Conservation (phyloP, 1,284 basidiomycete genomes). For the Agaricales sp. region DNA sequence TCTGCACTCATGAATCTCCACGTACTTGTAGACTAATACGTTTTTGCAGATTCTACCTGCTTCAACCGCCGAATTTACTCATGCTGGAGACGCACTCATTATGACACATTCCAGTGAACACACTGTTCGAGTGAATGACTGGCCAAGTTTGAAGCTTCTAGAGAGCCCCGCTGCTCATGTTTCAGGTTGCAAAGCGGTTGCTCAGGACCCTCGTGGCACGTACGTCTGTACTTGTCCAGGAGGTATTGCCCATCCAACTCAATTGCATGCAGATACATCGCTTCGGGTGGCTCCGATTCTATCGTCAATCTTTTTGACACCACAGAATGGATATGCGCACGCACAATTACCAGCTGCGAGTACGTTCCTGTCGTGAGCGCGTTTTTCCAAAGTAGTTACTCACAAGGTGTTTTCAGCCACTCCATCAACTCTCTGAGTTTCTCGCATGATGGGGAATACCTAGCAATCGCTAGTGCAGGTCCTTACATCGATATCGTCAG, state of each 20-base stretch:
- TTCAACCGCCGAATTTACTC: constrained; percentile 61
- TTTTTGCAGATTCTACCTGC: constrained; percentile 26
- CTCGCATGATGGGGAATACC: constrained; percentile 70
- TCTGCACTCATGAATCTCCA: background rate
- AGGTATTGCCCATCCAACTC: background rate
- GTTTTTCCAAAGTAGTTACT: too few species aligned
- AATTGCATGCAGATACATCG: constrained; percentile 44
- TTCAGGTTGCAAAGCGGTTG: constrained; percentile 62
- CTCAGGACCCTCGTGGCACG: constrained; percentile 67
- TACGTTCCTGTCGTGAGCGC: too few species aligned
- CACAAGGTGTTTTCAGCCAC: constrained; percentile 31
- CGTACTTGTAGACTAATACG: background rate
- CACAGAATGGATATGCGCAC: constrained; percentile 66
- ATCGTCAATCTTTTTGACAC: constrained; percentile 73
- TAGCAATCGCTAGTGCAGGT: constrained; percentile 65
- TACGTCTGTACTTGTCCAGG: constrained; percentile 14
- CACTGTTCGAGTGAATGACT: constrained; percentile 54
- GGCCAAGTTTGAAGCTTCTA: constrained; percentile 43
- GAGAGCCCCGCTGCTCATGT: constrained; percentile 63
- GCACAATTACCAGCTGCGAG: constrained; percentile 72
- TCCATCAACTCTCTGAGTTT: constrained; percentile 69
- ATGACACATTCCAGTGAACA: constrained; percentile 52
- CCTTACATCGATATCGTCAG: constrained; percentile 66
- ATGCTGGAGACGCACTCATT: constrained; percentile 58
- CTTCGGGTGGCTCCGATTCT: constrained; percentile 68